These are phyloP conservation scores for Pseudomassariella vexata DNA, from an alignment of 2,329 filamentous ascomycete genomes.

Conservation along the genomic window DNA sequence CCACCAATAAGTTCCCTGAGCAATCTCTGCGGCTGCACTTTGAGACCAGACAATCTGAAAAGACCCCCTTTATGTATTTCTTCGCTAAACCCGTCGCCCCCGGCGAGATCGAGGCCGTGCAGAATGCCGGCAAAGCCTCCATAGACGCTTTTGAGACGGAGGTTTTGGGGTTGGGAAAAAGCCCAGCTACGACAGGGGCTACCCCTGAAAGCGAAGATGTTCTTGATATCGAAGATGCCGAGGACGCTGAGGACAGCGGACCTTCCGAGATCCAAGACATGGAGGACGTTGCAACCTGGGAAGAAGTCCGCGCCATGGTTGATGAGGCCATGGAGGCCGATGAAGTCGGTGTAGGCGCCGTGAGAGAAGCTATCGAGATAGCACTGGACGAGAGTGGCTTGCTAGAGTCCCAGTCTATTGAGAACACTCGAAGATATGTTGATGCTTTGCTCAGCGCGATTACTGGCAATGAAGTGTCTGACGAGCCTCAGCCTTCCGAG, in stretches of 20 bases:
- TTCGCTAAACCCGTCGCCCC: conserved; percentile 81
- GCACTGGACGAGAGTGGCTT: conserved; percentile 51
- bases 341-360: conserved; percentile 42
- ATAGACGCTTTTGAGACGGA: conserved; percentile 64
- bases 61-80: conserved; percentile 71
- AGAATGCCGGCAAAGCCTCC: conserved; percentile 57
- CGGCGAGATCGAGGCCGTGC: conserved; percentile 67
- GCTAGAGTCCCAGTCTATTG: conserved; percentile 35
- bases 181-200: conserved; percentile 18
- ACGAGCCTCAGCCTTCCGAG: conserved; percentile 3
- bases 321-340: conserved; percentile 54
- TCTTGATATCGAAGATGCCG: conserved; percentile 20
- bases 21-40: conserved; percentile 75
- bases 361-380: conserved; percentile 49
- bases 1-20: conserved; percentile 68
- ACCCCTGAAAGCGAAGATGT: conserved; percentile 15
- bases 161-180: conserved; percentile 45
- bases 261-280: conserved; percentile 11
- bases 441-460: conserved; percentile 45
- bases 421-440: conserved; percentile 42
- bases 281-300: conserved; percentile 39
- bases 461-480: conserved; percentile 17
- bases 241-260: conserved; percentile 13
- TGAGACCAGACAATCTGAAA: conserved; percentile 59
- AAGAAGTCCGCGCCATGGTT: conserved; percentile 48